A percentile compares a stretch with the other conserved stretches of the same genome.
Conservation (phyloP, 2,329 filamentous ascomycete species). For the Anthostomella pinea region DNA sequence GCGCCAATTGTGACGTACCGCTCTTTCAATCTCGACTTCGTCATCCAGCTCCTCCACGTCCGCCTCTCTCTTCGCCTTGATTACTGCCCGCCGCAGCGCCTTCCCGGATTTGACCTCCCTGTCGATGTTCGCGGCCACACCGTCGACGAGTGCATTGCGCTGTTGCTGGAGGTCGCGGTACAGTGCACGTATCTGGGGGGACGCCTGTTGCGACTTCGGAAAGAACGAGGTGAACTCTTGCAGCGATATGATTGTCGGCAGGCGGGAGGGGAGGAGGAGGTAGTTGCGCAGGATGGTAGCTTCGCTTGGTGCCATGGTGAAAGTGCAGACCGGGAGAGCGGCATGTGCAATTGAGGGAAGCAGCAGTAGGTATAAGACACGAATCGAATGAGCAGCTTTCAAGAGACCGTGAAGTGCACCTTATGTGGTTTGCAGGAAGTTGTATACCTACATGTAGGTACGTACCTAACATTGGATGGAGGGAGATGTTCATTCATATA, state of each 20-base stretch:
- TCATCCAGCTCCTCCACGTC: conserved; percentile 58
- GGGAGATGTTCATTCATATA: no score
- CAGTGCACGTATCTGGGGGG: conserved; percentile 65
- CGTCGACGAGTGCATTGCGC: conserved; percentile 65
- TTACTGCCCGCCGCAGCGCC: conserved; percentile 55
- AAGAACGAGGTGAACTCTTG: conserved; percentile 76
- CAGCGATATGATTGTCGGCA: conserved; percentile 71
- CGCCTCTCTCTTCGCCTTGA: conserved; percentile 49
- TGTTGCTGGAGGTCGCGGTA: conserved; percentile 79
- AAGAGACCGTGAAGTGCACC: not conserved
- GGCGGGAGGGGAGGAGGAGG: conserved; percentile 70
- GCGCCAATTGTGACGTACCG: conserved; percentile 41
- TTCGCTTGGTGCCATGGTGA: conserved; percentile 69
- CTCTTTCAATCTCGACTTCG: conserved; percentile 61
- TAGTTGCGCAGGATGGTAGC: conserved; percentile 73
- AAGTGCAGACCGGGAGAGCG: not conserved
- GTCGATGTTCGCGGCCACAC: conserved; percentile 62
- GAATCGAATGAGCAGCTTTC: no score
- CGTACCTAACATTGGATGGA: conserved; percentile 3
- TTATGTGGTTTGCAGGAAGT: no score
- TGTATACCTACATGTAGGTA: not conserved
- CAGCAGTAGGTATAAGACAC: no score
- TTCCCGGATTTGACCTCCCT: conserved; percentile 62
- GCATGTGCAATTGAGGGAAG: no score
- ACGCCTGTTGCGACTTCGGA: conserved; percentile 62